Conservation (phyloP, 192 early-diverging fungal genomes). For the Kappamyces sp. region DNA sequence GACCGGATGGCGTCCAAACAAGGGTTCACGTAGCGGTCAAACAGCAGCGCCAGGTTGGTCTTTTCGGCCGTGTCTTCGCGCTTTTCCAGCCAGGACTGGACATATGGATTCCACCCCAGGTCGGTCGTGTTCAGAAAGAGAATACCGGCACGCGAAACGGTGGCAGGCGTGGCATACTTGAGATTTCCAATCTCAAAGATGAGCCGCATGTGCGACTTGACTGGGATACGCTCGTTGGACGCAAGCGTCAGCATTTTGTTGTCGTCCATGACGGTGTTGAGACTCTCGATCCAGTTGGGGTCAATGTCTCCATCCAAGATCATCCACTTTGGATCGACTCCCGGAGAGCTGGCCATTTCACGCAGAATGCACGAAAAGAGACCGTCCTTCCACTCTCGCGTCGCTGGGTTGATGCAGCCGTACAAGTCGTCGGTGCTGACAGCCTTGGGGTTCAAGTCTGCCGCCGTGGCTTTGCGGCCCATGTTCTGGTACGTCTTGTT, state of each 20-base stretch:
- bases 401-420: slow-evolving; percentile 60
- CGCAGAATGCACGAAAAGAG: slow-evolving; percentile 58
- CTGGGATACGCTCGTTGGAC: slow-evolving; percentile 60
- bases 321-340: slow-evolving; percentile 62
- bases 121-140: slow-evolving; percentile 57
- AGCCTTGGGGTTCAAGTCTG: slow-evolving; percentile 60
- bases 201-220: slow-evolving; percentile 58
- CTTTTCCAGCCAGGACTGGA: slow-evolving; percentile 64
- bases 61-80: slow-evolving; percentile 56
- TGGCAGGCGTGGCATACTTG: slow-evolving; percentile 67
- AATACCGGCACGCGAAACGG: slow-evolving; percentile 64
- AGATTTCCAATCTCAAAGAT: slow-evolving; percentile 63
- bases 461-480: slow-evolving; percentile 51
- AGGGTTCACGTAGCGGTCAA: slow-evolving; percentile 58
- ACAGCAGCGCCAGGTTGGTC: slow-evolving; percentile 51
- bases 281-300: slow-evolving; percentile 64
- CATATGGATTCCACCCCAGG: slow-evolving; percentile 62
- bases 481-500: slow-evolving; percentile 52
- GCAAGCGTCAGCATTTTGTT: slow-evolving; percentile 65
- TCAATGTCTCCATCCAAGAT: slow-evolving; percentile 61
- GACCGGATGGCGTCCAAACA: slow-evolving; percentile 50
- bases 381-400: slow-evolving; percentile 66
- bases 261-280: slow-evolving; percentile 68
- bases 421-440: slow-evolving; percentile 63
- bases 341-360: slow-evolving; percentile 51